A percentile compares a stretch with the other conserved stretches of the same genome.
Conservation (phyloP, 2,329 filamentous ascomycete species). For the Chrysosporium queenslandicum region DNA sequence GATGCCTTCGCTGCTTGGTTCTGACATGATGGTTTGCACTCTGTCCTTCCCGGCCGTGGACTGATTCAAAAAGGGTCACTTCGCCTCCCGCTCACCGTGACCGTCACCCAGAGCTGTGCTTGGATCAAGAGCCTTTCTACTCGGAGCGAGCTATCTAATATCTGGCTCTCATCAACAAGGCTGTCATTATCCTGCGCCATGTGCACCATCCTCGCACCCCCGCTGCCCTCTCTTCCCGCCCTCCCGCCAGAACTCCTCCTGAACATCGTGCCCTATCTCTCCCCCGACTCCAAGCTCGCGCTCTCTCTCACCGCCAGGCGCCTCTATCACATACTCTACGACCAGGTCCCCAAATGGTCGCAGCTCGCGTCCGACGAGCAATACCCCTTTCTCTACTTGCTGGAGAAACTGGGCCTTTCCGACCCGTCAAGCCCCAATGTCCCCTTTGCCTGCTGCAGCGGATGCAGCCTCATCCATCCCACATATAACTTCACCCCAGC, state of each 20-base stretch:
- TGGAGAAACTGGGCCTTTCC: constrained; percentile 6
- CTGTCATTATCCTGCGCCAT: background rate
- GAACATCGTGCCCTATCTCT: constrained; percentile 10
- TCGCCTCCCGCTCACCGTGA: no score
- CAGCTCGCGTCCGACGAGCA: background rate
- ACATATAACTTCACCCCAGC: constrained; percentile 1
- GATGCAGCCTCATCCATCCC: constrained; percentile 7
- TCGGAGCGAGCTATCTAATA: background rate
- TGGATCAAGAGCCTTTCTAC: no score
- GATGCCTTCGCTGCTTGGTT: no score
- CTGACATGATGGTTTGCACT: no score
- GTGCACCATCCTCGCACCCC: background rate
- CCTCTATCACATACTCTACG: constrained; percentile 8
- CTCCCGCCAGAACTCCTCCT: constrained; percentile 14
- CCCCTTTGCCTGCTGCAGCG: constrained; percentile 15
- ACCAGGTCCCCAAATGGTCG: constrained; percentile 1
- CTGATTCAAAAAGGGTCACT: no score
- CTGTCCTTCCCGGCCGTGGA: no score
- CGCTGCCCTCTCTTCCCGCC: constrained; percentile 4
- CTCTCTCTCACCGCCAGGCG: constrained; percentile 9
- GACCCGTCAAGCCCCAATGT: background rate
- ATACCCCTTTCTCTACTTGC: constrained; percentile 7
- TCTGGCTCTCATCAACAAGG: background rate
- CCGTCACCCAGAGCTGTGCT: no score
- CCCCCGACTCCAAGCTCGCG: background rate